phyloP scores from a whole-genome alignment of 2,329 filamentous ascomycete species.

The Emericellopsis atlantica region DNA sequence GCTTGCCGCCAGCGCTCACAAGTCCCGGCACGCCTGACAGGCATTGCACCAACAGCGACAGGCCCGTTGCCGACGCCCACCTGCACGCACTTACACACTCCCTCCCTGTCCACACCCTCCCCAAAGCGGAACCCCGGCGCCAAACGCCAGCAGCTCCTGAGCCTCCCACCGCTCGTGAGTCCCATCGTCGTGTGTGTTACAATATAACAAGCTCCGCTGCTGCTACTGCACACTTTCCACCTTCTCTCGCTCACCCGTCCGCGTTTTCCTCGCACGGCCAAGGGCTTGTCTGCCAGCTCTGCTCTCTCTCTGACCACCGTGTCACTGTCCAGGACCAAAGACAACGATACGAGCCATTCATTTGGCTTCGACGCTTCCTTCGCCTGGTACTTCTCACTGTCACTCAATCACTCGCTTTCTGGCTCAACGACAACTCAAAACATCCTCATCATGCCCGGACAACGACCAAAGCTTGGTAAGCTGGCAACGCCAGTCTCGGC shows the following conservation, averaged over 20 bases:
- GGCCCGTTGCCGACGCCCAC: background rate
- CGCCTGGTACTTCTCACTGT: background rate
- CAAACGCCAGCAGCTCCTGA: conserved; percentile 2
- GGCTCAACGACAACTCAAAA: conserved; percentile 1
- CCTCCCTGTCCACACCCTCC: conserved; percentile 1
- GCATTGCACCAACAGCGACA: background rate
- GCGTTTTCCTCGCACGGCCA: conserved; percentile 2
- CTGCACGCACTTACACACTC: conserved; percentile 1
- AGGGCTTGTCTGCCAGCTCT: conserved; percentile 1
- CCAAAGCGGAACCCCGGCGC: conserved; percentile 4
- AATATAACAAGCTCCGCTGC: conserved; percentile 3
- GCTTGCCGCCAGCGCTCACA: background rate
- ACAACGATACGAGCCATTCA: conserved; percentile 1
- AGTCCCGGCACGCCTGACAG: background rate
- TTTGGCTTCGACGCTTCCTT: conserved; percentile 1
- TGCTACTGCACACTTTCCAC: conserved; percentile 1
- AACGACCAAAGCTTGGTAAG: conserved; percentile 48
- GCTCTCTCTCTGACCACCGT: background rate
- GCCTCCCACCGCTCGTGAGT: background rate
- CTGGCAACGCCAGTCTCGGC: conserved; percentile 50
- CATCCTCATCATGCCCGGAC: conserved; percentile 26
- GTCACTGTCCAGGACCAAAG: background rate
- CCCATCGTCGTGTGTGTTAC: background rate
- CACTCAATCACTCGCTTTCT: background rate
- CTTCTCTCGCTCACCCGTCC: conserved; percentile 1